Evolutionary conservation across 129 eudicot genomes (phyloP).

Genomic region (Arctium lappa): DNA sequence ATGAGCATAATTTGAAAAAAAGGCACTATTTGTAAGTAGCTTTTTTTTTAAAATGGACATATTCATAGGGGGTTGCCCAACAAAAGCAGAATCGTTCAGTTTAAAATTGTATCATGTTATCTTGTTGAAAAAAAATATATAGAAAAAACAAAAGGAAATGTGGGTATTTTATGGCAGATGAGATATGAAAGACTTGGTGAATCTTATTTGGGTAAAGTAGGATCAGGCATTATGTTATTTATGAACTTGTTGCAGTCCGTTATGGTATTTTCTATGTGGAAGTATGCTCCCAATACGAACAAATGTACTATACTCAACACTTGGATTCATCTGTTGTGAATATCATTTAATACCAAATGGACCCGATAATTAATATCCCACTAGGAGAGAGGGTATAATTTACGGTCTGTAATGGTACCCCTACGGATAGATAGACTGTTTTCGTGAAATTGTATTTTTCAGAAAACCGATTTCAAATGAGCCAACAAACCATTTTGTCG

Average conservation of each 20-base stretch:
- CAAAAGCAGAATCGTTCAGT: not conserved
- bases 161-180: not conserved
- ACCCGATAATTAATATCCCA: not conserved
- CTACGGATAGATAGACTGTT: too few relatives aligned
- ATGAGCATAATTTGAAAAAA: too few relatives aligned
- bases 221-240: conserved; percentile 20
- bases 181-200: conserved; percentile 17
- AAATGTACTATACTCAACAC: not conserved
- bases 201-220: conserved; percentile 30
- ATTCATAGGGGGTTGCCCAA: not conserved
- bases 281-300: conserved; percentile 7
- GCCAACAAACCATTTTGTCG: too few relatives aligned
- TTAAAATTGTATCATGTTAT: not conserved
- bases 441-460: too few relatives aligned
- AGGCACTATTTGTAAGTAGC: not conserved
- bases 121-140: not conserved
- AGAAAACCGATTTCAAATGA: too few relatives aligned
- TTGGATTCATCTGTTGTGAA: not conserved
- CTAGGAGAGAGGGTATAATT: not conserved
- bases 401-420: too few relatives aligned
- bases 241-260: conserved; percentile 12
- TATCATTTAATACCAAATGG: not conserved
- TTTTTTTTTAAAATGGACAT: too few relatives aligned
- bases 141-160: not conserved
- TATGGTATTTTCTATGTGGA: conserved; percentile 6